phyloP scores from a whole-genome alignment of 2,329 filamentous ascomycete genomes.

The Neurospora crassa region DNA sequence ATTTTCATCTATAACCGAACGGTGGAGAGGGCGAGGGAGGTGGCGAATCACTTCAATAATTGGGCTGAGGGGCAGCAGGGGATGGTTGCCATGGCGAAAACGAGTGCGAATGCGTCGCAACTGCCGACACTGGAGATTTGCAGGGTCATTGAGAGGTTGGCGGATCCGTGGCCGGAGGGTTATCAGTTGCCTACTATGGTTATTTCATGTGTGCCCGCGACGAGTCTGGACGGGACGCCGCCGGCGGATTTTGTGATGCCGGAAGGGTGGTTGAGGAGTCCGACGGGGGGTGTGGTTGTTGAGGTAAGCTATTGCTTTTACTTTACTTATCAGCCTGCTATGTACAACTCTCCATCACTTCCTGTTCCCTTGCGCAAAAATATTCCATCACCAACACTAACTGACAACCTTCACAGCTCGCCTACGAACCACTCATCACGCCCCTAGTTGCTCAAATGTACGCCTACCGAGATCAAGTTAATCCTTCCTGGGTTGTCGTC shows the following conservation, averaged over 20 bases:
- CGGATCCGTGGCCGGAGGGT: conserved; percentile 52
- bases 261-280: conserved; percentile 56
- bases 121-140: conserved; percentile 26
- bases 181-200: conserved; percentile 60
- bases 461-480: conserved; percentile 33
- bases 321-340: no score
- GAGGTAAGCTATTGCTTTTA: conserved; percentile 33
- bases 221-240: conserved; percentile 47
- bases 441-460: conserved; percentile 60
- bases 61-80: conserved; percentile 27
- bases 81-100: not conserved
- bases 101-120: not conserved
- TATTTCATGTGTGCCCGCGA: conserved; percentile 61
- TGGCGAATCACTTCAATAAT: conserved; percentile 59
- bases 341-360: no score
- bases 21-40: conserved; percentile 44
- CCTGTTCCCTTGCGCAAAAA: no score
- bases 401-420: conserved; percentile 30
- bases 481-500: conserved; percentile 58
- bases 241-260: conserved; percentile 63
- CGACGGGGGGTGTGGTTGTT: conserved; percentile 62
- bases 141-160: conserved; percentile 46
- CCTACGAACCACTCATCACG: conserved; percentile 62
- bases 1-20: conserved; percentile 67
- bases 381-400: not conserved